Evolutionary conservation across 1,284 basidiomycete genomes (phyloP).

Genomic region (Pterulicium gracile): DNA sequence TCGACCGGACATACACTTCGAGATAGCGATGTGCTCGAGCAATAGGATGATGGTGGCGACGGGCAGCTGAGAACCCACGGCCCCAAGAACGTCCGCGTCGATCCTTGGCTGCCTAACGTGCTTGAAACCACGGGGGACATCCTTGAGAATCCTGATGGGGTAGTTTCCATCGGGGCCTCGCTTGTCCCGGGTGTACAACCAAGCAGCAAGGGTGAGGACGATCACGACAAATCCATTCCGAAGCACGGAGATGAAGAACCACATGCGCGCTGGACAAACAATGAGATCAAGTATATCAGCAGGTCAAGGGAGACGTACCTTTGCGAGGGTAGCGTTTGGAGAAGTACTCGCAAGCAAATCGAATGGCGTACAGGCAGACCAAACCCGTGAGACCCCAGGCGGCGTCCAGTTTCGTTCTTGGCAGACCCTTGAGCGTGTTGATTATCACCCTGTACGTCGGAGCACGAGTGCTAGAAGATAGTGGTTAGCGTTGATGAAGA

Average conservation of each 20-base stretch:
- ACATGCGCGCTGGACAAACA: constrained; percentile 42
- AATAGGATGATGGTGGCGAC: constrained; percentile 92
- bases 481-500: no score
- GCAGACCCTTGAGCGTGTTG: constrained; percentile 81
- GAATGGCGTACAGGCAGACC: constrained; percentile 65
- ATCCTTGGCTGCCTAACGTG: constrained; percentile 71
- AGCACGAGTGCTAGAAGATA: constrained; percentile 67
- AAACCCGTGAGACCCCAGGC: constrained; percentile 84
- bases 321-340: constrained; percentile 58
- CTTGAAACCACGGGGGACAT: constrained; percentile 76
- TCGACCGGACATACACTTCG: constrained; percentile 58
- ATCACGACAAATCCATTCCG: constrained; percentile 85
- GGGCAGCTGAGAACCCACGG: constrained; percentile 73
- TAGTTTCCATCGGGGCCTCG: constrained; percentile 49
- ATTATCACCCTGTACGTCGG: constrained; percentile 86
- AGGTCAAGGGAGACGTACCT: constrained; percentile 29
- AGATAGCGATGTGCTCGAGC: constrained; percentile 95
- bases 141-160: constrained; percentile 79
- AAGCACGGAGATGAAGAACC: constrained; percentile 82
- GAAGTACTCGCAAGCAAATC: constrained; percentile 49
- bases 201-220: constrained; percentile 77
- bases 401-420: constrained; percentile 66
- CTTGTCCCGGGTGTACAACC: constrained; percentile 67
- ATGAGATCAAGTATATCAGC: background rate
- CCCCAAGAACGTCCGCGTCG: constrained; percentile 49